Conservation (phyloP, 441 rosid genomes). For the Syzygium syzygioides region DNA sequence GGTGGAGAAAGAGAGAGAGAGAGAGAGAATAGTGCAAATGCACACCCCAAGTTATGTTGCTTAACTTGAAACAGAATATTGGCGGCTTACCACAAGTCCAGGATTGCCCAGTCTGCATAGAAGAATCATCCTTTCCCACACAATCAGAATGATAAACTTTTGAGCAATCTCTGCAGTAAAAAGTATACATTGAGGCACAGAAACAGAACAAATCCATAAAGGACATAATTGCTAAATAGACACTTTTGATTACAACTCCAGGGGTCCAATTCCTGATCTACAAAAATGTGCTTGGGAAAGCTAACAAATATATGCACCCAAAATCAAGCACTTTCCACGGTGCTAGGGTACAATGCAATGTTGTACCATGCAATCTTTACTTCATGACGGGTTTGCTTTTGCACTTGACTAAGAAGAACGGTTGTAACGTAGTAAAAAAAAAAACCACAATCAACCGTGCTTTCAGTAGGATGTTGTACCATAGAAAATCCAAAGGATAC, state of each 20-base stretch:
- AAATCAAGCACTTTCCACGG: background rate
- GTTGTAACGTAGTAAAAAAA: background rate
- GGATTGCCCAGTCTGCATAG: constrained; percentile 11
- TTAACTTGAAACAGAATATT: background rate
- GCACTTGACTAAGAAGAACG: background rate
- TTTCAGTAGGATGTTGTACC: background rate
- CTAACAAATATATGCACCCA: background rate
- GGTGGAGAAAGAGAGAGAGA: background rate
- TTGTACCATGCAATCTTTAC: background rate
- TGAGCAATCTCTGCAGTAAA: constrained; percentile 34
- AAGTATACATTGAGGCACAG: background rate
- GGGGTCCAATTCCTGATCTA: background rate
- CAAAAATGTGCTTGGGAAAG: background rate
- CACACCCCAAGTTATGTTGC: background rate
- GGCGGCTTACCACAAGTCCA: constrained; percentile 47
- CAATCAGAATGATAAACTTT: constrained; percentile 54
- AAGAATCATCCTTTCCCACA: constrained; percentile 23
- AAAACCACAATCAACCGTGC: background rate
- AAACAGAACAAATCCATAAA: background rate
- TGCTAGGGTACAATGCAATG: background rate
- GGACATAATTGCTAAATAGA: background rate
- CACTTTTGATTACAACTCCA: background rate
- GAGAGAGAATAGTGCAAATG: background rate
- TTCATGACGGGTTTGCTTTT: background rate
- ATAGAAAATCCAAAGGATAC: background rate